Evolutionary conservation across 176 grass and related monocot species (phyloP).

Genomic region (Cenchrus fungigraminus): DNA sequence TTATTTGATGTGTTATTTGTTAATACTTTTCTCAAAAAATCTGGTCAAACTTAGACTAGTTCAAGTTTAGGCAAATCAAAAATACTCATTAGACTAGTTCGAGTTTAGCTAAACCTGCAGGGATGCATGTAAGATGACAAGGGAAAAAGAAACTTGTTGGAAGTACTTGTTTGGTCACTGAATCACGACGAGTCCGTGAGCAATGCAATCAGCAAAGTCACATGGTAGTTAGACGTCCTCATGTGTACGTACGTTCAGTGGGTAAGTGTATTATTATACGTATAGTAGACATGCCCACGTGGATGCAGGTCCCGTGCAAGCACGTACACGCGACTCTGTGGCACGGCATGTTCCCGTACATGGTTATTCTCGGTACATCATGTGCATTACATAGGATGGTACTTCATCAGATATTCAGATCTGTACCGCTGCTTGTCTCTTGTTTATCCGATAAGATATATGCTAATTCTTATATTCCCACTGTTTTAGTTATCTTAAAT

Average conservation of each 20-base stretch:
- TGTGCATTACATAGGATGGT: not conserved
- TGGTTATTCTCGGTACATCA: not conserved
- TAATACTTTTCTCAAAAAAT: too few relatives aligned
- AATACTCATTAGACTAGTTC: too few relatives aligned
- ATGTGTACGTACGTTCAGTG: not conserved
- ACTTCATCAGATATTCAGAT: not conserved
- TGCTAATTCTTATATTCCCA: not conserved
- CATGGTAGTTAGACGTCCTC: slow-evolving; percentile 26
- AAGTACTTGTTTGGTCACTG: not conserved
- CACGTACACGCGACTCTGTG: slow-evolving; percentile 15
- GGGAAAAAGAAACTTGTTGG: too few relatives aligned
- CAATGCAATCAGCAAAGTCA: slow-evolving; percentile 4
- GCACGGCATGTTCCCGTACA: not conserved
- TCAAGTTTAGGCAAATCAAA: too few relatives aligned
- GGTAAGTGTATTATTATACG: not conserved
- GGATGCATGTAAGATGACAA: too few relatives aligned
- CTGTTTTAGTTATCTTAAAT: too few relatives aligned
- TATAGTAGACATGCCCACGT: slow-evolving; percentile 17
- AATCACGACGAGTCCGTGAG: not conserved
- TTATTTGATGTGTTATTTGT: too few relatives aligned
- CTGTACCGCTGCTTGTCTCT: not conserved
- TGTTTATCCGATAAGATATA: not conserved
- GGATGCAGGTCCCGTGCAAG: not conserved
- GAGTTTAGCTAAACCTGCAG: too few relatives aligned
- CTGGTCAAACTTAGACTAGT: too few relatives aligned